These are phyloP conservation scores for Phytophthora crassamura DNA, from an alignment of 352 stramenopile species.

Conservation along the genomic window DNA sequence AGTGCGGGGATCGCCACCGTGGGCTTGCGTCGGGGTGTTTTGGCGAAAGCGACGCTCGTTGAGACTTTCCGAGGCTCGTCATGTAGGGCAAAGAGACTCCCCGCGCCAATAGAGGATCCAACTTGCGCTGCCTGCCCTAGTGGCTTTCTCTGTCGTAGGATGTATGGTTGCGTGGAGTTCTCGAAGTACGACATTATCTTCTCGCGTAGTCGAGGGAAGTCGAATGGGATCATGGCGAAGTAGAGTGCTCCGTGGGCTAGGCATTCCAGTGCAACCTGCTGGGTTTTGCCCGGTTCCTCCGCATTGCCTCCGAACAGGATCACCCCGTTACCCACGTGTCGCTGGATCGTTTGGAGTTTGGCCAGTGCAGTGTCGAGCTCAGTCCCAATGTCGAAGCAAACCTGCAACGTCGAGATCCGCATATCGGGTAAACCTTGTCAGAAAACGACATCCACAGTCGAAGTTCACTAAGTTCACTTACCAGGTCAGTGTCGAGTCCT, in stretches of 20 bases:
- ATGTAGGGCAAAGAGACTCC: constrained; percentile 45
- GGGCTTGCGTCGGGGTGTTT: constrained; percentile 43
- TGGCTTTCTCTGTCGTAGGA: constrained; percentile 60
- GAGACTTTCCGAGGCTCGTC: constrained; percentile 45
- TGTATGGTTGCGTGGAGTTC: constrained; percentile 54
- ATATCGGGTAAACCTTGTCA: not conserved
- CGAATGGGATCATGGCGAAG: constrained; percentile 63
- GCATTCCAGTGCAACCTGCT: constrained; percentile 47
- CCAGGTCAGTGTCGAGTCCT: constrained; percentile 53
- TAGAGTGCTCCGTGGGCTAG: constrained; percentile 59
- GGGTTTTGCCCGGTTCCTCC: constrained; percentile 38
- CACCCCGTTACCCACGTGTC: constrained; percentile 47
- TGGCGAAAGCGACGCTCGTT: constrained; percentile 47
- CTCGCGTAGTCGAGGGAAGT: constrained; percentile 67
- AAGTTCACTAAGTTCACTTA: constrained; percentile 21
- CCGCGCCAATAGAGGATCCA: constrained; percentile 49
- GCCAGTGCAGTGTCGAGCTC: constrained; percentile 52
- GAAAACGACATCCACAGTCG: not conserved
- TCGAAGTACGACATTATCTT: constrained; percentile 66
- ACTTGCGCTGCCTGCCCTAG: constrained; percentile 26
- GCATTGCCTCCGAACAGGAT: constrained; percentile 67
- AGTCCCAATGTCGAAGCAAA: constrained; percentile 69
- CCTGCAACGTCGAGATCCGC: constrained; percentile 30
- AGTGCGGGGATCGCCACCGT: constrained; percentile 31
- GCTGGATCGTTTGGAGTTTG: constrained; percentile 51